Evolutionary conservation across 495 filamentous ascomycete genomes (phyloP), one percentile per base, ranked within the genome.

Genomic region (Amorphotheca resinae): DNA sequence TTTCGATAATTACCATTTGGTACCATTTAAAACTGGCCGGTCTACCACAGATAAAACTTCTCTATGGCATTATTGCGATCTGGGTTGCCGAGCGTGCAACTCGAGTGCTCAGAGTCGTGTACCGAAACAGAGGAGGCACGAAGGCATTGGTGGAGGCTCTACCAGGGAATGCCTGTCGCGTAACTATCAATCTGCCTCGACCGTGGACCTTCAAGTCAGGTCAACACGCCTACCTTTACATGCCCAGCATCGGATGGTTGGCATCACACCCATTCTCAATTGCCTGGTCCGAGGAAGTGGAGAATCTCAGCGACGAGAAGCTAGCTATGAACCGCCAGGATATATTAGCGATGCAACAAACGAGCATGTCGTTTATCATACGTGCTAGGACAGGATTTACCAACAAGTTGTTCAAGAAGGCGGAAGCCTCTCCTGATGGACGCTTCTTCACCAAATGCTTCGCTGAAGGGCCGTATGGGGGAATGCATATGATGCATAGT

Each of bases 401-500:
- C n/a, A 68, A 76, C 44, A 67, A 62, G 12, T 66, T 94, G 1
- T 86, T 80, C 66, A 71, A 76, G 54, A 76, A 73, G 52, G 86
- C 85, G 2, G 61, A 71, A 22, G 60, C 66, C 8, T 57, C 66
- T 22, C 73, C 78, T 1, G 69, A 76, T 26, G 72, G 77, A 33
- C 70, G 65, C 38, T 65, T 87, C 41, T 54, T 64, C 5, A 74
- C 75, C 15, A 67, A 62, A 7, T 83, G 79, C 42, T 70, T 80
- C 30, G 73, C 85, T 42, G 87, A 94, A 60, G 87, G 87, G 0
- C 87, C 87, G 3, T 94, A 94, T 62, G 80, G 80, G 30, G 79
- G 78, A 38, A 66, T 73, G 45, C 67, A 77, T 42, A 67, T 64
- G 41, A 64, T 87, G 45, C 63, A 75, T 37, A 88, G 80, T 38